Conservation (phyloP, 169 alveolate genomes). For the Plasmodium berghei region DNA sequence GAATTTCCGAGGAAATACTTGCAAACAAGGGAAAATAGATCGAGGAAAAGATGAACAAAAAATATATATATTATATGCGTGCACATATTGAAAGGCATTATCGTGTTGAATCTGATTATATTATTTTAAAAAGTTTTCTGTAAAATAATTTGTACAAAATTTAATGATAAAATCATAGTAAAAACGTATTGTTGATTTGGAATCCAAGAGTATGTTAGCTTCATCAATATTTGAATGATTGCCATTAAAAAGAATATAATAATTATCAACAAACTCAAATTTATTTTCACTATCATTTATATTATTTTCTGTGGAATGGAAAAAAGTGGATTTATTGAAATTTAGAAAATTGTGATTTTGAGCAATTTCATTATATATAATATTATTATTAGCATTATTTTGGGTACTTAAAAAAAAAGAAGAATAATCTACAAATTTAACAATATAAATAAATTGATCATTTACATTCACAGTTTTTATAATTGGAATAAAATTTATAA, state of each 20-base stretch:
- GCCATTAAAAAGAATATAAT: constrained; percentile 57
- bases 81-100: not conserved
- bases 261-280: constrained; percentile 46
- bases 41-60: too few relatives aligned
- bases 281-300: not conserved
- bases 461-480: constrained; percentile 38
- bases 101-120: not conserved
- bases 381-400: constrained; percentile 13
- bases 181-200: constrained; percentile 46
- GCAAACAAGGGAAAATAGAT: not conserved
- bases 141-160: constrained; percentile 26
- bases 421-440: constrained; percentile 53
- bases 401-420: constrained; percentile 45
- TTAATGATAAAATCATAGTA: constrained; percentile 34
- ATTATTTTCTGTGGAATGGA: constrained; percentile 1
- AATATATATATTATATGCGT: constrained; percentile 2
- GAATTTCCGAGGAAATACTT: constrained; percentile 41
- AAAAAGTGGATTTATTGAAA: constrained; percentile 20
- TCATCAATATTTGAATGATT: constrained; percentile 22
- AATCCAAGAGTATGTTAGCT: constrained; percentile 12
- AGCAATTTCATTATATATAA: constrained; percentile 19
- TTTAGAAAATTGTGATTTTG: constrained; percentile 3
- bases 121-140: constrained; percentile 19
- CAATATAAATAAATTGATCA: constrained; percentile 41
- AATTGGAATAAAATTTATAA: constrained; percentile 55